These are phyloP conservation scores for Globisporangium recalcitrans DNA, from an alignment of 352 stramenopile genomes.

Conservation along the genomic window DNA sequence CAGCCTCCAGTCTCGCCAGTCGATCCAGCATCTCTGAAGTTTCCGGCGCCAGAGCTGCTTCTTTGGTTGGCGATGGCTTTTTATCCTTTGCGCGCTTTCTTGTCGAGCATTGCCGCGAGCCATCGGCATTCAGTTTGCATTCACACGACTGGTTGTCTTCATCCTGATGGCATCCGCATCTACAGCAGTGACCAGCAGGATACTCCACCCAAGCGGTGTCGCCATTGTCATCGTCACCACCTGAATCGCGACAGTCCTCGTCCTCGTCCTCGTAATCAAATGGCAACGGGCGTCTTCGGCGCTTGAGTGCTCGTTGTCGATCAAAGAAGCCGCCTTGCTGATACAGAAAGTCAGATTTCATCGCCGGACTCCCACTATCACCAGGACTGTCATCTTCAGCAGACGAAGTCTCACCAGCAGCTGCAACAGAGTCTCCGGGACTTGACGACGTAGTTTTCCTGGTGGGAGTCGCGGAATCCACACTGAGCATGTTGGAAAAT, in stretches of 20 bases:
- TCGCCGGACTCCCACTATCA: conserved; percentile 17
- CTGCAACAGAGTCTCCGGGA: conserved; percentile 4
- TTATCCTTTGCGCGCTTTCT: not conserved
- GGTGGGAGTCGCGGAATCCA: conserved; percentile 18
- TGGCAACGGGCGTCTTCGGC: conserved; percentile 44
- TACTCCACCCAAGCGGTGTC: conserved; percentile 17
- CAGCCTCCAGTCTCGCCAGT: conserved; percentile 35
- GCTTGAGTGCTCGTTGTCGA: conserved; percentile 58
- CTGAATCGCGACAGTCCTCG: conserved; percentile 19
- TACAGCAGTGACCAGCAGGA: conserved; percentile 26
- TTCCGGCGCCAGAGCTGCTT: not conserved
- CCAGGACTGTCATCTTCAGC: conserved; percentile 23
- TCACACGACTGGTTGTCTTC: not conserved
- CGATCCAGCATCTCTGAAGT: conserved; percentile 25
- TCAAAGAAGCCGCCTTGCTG: conserved; percentile 78
- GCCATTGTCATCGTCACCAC: conserved; percentile 10
- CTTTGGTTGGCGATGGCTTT: not conserved
- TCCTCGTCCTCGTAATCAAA: conserved; percentile 44
- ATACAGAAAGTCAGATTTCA: conserved; percentile 70
- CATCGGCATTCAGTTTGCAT: conserved; percentile 2
- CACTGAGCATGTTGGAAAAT: conserved; percentile 49
- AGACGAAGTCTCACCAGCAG: conserved; percentile 16
- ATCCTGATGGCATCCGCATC: conserved; percentile 31
- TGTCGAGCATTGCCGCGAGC: not conserved
- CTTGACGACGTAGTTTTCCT: conserved; percentile 12